Conservation (phyloP, 2,329 filamentous ascomycete species). For the Venturia aucupariae region DNA sequence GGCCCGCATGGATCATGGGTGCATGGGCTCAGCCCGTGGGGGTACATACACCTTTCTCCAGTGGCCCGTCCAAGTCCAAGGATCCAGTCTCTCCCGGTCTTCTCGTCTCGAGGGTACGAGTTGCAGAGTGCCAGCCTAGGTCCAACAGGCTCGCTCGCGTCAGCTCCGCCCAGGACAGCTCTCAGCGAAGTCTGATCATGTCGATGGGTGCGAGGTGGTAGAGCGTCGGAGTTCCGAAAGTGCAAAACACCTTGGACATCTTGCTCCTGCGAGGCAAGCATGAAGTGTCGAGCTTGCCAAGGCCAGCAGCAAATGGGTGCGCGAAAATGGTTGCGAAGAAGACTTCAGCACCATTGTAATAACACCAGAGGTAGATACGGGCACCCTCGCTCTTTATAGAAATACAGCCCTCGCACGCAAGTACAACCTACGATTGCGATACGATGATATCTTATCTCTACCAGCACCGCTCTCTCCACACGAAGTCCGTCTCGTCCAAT, state of each 20-base stretch:
- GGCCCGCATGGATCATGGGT: neutral
- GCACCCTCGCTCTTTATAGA: neutral
- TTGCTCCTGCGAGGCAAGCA: neutral
- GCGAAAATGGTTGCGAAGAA: neutral
- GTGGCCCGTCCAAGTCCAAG: no score
- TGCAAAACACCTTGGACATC: neutral
- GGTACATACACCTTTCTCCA: neutral
- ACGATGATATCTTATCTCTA: slow-evolving; percentile 4
- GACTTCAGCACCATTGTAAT: neutral
- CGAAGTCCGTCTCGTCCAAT: neutral
- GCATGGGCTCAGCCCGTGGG: neutral
- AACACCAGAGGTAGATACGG: no score
- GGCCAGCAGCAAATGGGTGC: neutral
- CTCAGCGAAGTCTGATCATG: slow-evolving; percentile 1
- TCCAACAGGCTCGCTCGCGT: neutral
- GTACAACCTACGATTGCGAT: neutral
- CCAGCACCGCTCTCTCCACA: slow-evolving; percentile 7
- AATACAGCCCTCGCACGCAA: slow-evolving; percentile 3
- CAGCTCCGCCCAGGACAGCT: neutral
- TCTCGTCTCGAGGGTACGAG: neutral
- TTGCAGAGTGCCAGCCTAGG: neutral
- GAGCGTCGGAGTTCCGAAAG: neutral
- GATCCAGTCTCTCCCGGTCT: neutral
- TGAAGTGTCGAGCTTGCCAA: neutral
- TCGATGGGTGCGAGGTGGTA: neutral